Percentiles rank a stretch among this genome's conserved stretches.
Evolutionary conservation across 2,329 filamentous ascomycete genomes (phyloP).

Genomic region (Pleurostoma richardsiae): DNA sequence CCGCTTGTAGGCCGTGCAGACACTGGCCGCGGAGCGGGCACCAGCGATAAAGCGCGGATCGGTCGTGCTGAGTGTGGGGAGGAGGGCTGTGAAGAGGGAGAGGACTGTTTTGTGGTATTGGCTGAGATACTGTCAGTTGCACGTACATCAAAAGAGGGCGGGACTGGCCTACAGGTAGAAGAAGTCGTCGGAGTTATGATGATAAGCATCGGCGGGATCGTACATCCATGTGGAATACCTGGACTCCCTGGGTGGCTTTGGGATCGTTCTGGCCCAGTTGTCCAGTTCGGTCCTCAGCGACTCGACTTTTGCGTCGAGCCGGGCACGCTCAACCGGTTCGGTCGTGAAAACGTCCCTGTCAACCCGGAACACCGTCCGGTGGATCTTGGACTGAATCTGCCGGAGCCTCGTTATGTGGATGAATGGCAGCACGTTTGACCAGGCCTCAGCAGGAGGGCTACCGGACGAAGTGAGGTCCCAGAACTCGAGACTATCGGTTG

Average conservation of each 20-base stretch:
- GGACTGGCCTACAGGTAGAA: constrained; percentile 13
- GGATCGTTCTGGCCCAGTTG: constrained; percentile 11
- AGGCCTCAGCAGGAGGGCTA: constrained; percentile 1
- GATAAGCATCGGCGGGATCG: constrained; percentile 15
- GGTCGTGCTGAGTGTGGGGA: constrained; percentile 12
- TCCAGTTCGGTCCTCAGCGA: constrained; percentile 14
- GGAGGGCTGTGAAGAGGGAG: constrained; percentile 15
- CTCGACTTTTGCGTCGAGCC: constrained; percentile 13
- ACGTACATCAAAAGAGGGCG: neutral
- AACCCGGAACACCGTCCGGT: constrained; percentile 13
- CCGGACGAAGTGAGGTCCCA: constrained; percentile 11
- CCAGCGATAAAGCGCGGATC: constrained; percentile 14
- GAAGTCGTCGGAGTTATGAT: constrained; percentile 18
- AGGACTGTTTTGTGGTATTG: constrained; percentile 19
- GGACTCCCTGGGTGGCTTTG: constrained; percentile 14
- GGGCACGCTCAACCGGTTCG: neutral
- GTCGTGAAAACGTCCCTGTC: constrained; percentile 12
- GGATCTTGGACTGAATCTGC: constrained; percentile 14
- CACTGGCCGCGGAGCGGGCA: constrained; percentile 13
- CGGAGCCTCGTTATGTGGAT: constrained; percentile 19
- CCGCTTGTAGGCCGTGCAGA: constrained; percentile 21
- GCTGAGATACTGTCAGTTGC: neutral
- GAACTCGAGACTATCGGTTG: constrained; percentile 14
- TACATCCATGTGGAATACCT: constrained; percentile 18
- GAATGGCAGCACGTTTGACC: constrained; percentile 18